These are phyloP conservation scores for Penicillium egyptiacum DNA, from an alignment of 495 filamentous ascomycete genomes.

Conservation along the genomic window DNA sequence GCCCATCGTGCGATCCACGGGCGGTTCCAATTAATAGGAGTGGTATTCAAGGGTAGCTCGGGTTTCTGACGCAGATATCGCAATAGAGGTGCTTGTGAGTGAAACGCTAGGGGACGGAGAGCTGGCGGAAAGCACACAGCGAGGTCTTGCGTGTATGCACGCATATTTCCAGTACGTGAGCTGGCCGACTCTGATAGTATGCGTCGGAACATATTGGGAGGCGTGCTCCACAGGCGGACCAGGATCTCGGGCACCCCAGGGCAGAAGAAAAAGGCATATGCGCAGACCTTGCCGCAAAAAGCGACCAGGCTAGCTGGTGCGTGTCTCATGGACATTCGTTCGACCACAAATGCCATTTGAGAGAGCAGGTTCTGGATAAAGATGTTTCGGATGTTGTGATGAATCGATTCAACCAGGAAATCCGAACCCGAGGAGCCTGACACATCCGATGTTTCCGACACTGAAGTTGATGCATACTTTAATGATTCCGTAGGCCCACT, in stretches of 20 bases:
- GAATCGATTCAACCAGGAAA: conserved; percentile 83
- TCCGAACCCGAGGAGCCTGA: conserved; percentile 58
- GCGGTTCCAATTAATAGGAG: conserved; percentile 79
- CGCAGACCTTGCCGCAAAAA: conserved; percentile 91
- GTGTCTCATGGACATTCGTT: conserved; percentile 85
- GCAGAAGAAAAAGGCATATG: conserved; percentile 96
- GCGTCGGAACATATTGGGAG: conserved; percentile 63
- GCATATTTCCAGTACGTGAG: conserved; percentile 37
- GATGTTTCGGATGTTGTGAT: conserved; percentile 90
- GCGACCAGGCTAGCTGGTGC: conserved; percentile 90
- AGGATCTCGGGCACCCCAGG: conserved; percentile 85
- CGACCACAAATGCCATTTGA: conserved; percentile 86
- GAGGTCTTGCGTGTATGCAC: conserved; percentile 53
- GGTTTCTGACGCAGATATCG: conserved; percentile 67
- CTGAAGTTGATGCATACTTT: conserved; percentile 40
- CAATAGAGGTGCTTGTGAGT: conserved; percentile 60
- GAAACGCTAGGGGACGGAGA: conserved; percentile 70
- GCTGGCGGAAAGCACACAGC: conserved; percentile 69
- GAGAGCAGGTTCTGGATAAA: conserved; percentile 83
- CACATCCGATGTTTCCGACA: conserved; percentile 42
- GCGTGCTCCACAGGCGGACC: conserved; percentile 77
- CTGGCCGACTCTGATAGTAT: conserved; percentile 65
- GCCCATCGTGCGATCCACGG: conserved; percentile 86
- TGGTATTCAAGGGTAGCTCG: conserved; percentile 64
- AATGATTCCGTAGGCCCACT: conserved; percentile 31